Percentiles rank a stretch among this genome's conserved stretches.
Conservation (phyloP, 805 yeast species). For the Candida chauliodis region DNA sequence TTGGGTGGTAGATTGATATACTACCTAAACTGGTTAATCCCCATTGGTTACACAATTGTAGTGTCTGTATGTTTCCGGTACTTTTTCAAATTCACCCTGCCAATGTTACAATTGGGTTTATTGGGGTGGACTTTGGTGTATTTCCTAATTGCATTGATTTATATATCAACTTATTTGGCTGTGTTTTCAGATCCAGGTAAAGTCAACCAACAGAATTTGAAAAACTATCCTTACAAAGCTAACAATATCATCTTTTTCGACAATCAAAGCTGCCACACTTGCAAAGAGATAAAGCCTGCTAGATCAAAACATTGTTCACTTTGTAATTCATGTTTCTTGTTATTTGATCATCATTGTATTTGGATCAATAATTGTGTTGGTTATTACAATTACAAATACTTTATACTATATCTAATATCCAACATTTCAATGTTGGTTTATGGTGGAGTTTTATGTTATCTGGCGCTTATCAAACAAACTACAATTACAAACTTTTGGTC, state of each 20-base stretch:
- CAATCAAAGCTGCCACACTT: slow-evolving; percentile 45
- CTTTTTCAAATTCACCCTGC: slow-evolving; percentile 29
- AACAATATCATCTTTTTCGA: slow-evolving; percentile 56
- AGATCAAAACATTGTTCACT: slow-evolving; percentile 62
- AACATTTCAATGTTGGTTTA: slow-evolving; percentile 42
- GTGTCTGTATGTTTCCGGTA: slow-evolving; percentile 30
- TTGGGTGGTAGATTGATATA: slow-evolving; percentile 10
- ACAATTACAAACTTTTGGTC: slow-evolving; percentile 13
- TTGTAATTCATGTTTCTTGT: slow-evolving; percentile 50
- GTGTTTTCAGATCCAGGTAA: slow-evolving; percentile 44
- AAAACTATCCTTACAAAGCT: slow-evolving; percentile 1
- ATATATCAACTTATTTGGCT: slow-evolving; percentile 34
- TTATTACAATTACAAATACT: slow-evolving; percentile 57
- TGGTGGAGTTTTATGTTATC: slow-evolving; percentile 37
- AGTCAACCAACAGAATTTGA: slow-evolving; percentile 22
- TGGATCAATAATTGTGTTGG: slow-evolving; percentile 79
- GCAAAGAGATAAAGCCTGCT: slow-evolving; percentile 49
- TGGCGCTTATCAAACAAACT: slow-evolving; percentile 14
- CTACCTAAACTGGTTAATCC: slow-evolving; percentile 43
- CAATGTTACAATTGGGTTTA: slow-evolving; percentile 8
- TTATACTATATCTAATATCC: slow-evolving; percentile 49
- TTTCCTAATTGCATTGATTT: slow-evolving; percentile 29
- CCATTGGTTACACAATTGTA: slow-evolving; percentile 36
- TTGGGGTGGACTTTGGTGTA: slow-evolving; percentile 21
- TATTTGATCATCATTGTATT: slow-evolving; percentile 59